Base-by-base conservation (phyloP, 768 basidiomycete species). In the Serendipita sp. region DNA sequence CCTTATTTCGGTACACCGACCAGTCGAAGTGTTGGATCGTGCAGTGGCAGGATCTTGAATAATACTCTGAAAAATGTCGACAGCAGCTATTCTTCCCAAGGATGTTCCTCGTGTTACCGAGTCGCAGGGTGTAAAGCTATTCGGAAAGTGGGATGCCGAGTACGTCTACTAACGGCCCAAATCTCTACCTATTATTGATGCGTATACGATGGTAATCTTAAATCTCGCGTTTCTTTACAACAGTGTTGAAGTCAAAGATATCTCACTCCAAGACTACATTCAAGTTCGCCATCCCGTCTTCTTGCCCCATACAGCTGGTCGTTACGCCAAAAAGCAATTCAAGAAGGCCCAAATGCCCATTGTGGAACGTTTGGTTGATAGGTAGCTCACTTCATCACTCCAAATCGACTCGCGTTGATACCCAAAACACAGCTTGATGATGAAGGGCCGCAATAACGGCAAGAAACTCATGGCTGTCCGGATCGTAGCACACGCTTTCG, bases 261-360 rank as follows among this genome's bases (percentile, higher is more conserved):
- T 99, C 76, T 99, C 96, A 70, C 78, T 99, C 71, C 89, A 90
- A 65, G 96, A 99, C 77, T 98, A 99, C 85, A 96, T 99, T 77
- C 94, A 98, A 81, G 87, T 95, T 77, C 91, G 91, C 74, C 91
- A 96, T 75, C 87, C 93, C 62, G 95, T 97, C 74, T 98, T 92
- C 79, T 78, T 96, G 65, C 95, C 95, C 66, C 95, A 99, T 83
- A 99, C 96, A 66, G 94, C 95, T 68, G 96, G 96, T 69, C 91
- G 96, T 76, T 98, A 97, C 76, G 91, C 94, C 73, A 94, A 94
- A 82, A 97, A 97, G 81, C 94, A 97, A 78, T 99, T 98, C 86
- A 97, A 94, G 83, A 99, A 99, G 85, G 93, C 92, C 3, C 91
- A 96, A 76, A 99, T 99, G 96, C 96, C 96, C 73, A 95, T 99